Percentiles rank a stretch among this genome's conserved stretches.
Conservation (phyloP, 495 filamentous ascomycete genomes). For the Copromyces sp. region DNA sequence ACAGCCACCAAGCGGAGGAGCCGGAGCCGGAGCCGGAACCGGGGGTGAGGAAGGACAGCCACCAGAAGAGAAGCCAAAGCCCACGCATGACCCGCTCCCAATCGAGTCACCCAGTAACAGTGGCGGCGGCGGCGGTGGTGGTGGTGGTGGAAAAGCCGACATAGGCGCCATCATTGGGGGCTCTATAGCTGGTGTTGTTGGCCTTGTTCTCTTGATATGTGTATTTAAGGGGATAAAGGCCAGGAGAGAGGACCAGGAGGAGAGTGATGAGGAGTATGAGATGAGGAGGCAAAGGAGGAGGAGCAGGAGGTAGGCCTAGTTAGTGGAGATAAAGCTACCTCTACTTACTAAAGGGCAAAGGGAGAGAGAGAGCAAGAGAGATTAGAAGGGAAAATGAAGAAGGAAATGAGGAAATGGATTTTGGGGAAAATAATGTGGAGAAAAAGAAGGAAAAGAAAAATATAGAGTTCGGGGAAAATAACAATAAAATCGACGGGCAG, state of each 20-base stretch:
- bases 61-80: not conserved
- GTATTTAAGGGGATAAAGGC: not conserved
- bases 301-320: not conserved
- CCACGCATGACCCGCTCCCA: not conserved
- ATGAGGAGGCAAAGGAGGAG: not conserved
- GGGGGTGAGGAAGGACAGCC: not conserved
- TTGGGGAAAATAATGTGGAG: too few species aligned
- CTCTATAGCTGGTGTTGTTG: not conserved
- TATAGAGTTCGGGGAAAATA: too few species aligned
- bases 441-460: too few species aligned
- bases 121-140: not conserved
- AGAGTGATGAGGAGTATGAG: not conserved
- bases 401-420: too few species aligned
- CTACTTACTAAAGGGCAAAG: too few species aligned
- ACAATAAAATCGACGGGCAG: too few species aligned
- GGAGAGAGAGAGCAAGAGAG: too few species aligned
- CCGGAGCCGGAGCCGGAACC: not conserved
- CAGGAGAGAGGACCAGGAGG: not conserved
- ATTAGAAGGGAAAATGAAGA: too few species aligned
- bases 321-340: too few species aligned
- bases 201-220: not conserved
- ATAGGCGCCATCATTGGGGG: not conserved
- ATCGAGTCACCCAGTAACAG: not conserved
- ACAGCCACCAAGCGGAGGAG: not conserved
- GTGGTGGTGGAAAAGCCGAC: not conserved